A percentile compares a stretch with the other conserved stretches of the same genome.
Conservation (phyloP, 164 flowering plant species). For the Santalum album region DNA sequence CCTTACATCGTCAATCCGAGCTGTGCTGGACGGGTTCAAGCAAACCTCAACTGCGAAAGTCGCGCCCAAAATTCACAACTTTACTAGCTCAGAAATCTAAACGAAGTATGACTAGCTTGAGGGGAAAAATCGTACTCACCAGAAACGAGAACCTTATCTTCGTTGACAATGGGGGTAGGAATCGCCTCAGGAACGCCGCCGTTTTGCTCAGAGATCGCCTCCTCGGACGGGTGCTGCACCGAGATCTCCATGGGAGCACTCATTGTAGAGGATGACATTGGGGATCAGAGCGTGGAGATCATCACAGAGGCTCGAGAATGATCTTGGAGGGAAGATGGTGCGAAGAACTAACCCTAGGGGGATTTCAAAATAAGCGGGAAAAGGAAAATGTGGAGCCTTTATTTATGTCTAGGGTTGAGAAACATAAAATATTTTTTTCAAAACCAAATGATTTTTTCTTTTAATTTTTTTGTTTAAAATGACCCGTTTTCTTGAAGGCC, state of each 20-base stretch:
- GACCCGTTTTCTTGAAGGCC: no score
- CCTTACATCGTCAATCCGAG: conserved; percentile 59
- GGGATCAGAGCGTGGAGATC: background rate
- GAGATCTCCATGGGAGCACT: conserved; percentile 69
- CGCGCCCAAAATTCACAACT: background rate
- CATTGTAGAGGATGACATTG: conserved; percentile 17
- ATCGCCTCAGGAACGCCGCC: conserved; percentile 22
- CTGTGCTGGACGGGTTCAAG: conserved; percentile 75
- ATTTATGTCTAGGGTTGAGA: no score
- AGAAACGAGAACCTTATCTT: conserved; percentile 64
- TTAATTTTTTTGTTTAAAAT: no score
- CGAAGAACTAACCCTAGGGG: conserved; percentile 24
- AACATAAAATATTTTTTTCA: no score
- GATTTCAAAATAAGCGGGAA: conserved; percentile 15
- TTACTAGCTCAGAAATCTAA: conserved; percentile 3
- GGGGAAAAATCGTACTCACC: conserved; percentile 23
- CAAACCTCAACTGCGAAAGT: conserved; percentile 75
- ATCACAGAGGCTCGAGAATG: conserved; percentile 3
- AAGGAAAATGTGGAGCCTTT: no score
- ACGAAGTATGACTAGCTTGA: background rate
- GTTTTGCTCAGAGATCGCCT: conserved; percentile 18
- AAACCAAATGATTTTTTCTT: no score
- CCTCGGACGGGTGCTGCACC: conserved; percentile 18
- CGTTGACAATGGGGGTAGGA: conserved; percentile 12
- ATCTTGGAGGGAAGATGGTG: background rate